These are phyloP conservation scores for Paecilomyces dactylethromorphus DNA, from an alignment of 2,329 filamentous ascomycete species.

Conservation along the genomic window DNA sequence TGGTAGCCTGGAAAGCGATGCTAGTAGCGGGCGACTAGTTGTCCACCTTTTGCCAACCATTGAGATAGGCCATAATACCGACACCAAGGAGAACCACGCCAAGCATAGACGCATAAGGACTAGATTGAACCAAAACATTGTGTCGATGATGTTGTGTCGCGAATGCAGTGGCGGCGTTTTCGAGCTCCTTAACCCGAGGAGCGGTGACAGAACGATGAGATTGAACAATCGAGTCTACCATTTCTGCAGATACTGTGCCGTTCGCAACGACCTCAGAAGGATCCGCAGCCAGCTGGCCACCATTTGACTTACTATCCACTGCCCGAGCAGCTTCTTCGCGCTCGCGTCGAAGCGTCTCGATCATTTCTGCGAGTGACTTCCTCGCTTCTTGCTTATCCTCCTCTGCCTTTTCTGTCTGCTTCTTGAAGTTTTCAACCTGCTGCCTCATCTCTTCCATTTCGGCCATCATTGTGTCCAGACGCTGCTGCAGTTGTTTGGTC, in stretches of 20 bases:
- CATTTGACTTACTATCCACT: slow-evolving; percentile 26
- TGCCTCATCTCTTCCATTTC: slow-evolving; percentile 77
- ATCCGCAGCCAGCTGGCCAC: not conserved
- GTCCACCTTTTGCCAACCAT: slow-evolving; percentile 65
- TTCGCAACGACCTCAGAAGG: not conserved
- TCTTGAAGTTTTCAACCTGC: slow-evolving; percentile 71
- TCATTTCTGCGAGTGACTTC: slow-evolving; percentile 78
- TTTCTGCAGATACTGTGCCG: not conserved
- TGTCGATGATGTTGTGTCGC: slow-evolving; percentile 28
- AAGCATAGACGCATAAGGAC: slow-evolving; percentile 75
- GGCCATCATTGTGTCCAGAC: slow-evolving; percentile 67
- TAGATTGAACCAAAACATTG: slow-evolving; percentile 45
- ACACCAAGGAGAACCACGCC: slow-evolving; percentile 76
- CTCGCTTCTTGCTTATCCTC: slow-evolving; percentile 65
- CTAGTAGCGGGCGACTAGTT: slow-evolving; percentile 23
- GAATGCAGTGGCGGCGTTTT: slow-evolving; percentile 37
- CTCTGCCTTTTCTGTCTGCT: slow-evolving; percentile 74
- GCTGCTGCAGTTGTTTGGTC: slow-evolving; percentile 54
- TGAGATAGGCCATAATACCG: slow-evolving; percentile 79
- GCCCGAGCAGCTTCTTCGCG: slow-evolving; percentile 48
- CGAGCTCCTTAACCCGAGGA: slow-evolving; percentile 33
- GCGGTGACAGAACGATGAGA: slow-evolving; percentile 44
- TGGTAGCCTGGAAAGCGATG: slow-evolving; percentile 2
- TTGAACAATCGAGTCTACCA: slow-evolving; percentile 1
- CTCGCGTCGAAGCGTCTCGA: slow-evolving; percentile 69